Evolutionary conservation across 23 red algal genomes (phyloP).

Genomic region (Gracilaria gracilis): DNA sequence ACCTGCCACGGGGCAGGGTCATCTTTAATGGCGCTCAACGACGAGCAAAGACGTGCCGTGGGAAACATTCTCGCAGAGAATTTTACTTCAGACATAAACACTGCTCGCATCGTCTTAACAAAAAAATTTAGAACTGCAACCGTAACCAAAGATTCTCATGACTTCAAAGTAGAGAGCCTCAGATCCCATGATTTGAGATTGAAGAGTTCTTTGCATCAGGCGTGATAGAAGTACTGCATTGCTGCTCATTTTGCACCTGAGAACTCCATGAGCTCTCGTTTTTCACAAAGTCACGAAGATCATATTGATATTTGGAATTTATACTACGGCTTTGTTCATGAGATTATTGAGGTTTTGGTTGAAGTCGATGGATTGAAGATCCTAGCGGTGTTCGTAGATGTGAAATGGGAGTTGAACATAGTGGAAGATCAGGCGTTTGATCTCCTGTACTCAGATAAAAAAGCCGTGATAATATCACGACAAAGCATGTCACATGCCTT

Average conservation of each 20-base stretch:
- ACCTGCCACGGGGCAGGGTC: neutral
- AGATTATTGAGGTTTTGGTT: neutral
- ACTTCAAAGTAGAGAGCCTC: neutral
- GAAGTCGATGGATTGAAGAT: neutral
- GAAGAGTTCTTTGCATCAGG: neutral
- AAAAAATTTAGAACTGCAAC: neutral
- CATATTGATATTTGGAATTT: neutral
- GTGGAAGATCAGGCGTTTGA: neutral
- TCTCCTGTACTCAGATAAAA: neutral
- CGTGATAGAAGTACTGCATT: slow-evolving; percentile 1
- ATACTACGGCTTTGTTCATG: neutral
- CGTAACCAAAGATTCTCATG: neutral
- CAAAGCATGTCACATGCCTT: neutral
- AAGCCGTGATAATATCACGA: neutral
- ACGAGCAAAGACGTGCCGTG: neutral
- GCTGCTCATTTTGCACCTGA: neutral
- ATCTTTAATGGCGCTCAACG: neutral
- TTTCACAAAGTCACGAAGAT: neutral
- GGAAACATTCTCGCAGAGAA: neutral
- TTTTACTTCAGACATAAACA: neutral
- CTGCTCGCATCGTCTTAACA: neutral
- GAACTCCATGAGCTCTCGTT: neutral
- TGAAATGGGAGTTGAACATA: neutral
- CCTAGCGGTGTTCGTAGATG: neutral
- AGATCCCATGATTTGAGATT: neutral